phyloP scores from a whole-genome alignment of 2,329 filamentous ascomycete species.

The Diaporthe sp. region DNA sequence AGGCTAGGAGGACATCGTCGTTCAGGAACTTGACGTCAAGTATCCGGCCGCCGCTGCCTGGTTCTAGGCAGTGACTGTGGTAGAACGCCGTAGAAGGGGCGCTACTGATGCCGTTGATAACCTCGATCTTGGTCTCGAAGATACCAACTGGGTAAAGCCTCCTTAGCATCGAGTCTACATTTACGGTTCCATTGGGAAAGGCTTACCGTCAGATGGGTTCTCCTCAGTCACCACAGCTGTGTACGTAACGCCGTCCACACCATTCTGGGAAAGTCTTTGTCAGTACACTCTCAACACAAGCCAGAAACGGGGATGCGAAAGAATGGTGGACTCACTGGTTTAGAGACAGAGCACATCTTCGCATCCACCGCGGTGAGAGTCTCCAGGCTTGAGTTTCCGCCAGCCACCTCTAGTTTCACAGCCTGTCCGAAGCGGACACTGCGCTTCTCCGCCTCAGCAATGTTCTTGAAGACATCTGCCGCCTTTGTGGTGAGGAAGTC shows the following conservation, averaged over 20 bases:
- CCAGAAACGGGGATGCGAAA: neutral
- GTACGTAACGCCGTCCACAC: slow-evolving; percentile 51
- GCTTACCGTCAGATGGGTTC: slow-evolving; percentile 33
- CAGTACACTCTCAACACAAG: neutral
- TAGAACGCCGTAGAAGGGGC: slow-evolving; percentile 50
- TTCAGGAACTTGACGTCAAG: slow-evolving; percentile 78
- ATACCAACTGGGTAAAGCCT: slow-evolving; percentile 48
- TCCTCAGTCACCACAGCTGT: slow-evolving; percentile 58
- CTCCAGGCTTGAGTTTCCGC: neutral
- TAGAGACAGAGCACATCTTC: slow-evolving; percentile 61
- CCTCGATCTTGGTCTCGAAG: slow-evolving; percentile 65
- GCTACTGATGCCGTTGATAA: slow-evolving; percentile 72
- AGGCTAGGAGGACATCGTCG: slow-evolving; percentile 70
- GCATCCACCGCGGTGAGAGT: slow-evolving; percentile 58
- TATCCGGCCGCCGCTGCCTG: slow-evolving; percentile 52
- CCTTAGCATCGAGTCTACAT: neutral
- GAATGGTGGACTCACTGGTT: slow-evolving; percentile 49
- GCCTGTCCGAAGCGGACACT: slow-evolving; percentile 76
- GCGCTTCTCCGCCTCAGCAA: slow-evolving; percentile 77
- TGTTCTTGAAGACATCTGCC: slow-evolving; percentile 73
- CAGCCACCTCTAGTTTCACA: slow-evolving; percentile 56
- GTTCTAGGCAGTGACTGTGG: neutral
- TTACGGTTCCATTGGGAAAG: neutral
- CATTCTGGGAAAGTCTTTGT: slow-evolving; percentile 23
- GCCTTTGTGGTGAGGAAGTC: slow-evolving; percentile 70